Evolutionary conservation across 2,329 filamentous ascomycete species (phyloP), one percentile per base, ranked within the genome.

Genomic region (Tolypocladium album): DNA sequence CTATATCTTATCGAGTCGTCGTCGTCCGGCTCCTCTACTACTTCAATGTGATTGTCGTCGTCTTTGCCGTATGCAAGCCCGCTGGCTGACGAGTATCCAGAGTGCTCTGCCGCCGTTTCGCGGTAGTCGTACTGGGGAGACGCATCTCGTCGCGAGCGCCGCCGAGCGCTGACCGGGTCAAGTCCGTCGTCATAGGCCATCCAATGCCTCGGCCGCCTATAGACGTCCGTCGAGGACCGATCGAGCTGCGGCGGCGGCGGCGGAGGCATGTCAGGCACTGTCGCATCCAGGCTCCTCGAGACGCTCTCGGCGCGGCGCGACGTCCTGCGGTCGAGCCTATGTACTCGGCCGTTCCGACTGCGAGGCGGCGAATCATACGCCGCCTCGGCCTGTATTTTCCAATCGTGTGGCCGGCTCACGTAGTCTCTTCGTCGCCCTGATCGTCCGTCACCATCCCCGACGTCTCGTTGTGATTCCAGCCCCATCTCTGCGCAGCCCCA

Each of bases 241-340:
- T 63, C 59, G 58, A 70, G 62, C 56, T 64, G 68, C 60, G 68
- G 62, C 56, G 65, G 67, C 56, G 65, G 67, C 61, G 67, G 65
- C 36, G 62, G 68, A 60, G 67, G 67, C 68, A 71, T 71, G 39
- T 62, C 65, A 56, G 66, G 67, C 59, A 67, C 66, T 58, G 67
- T 65, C 60, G 64, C 66, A 60, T 71, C 70, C 62, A 68, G 59
- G 63, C 66, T 71, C 62, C 64, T 69, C 42, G 64, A 61, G 52
- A 58, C 65, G 62, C 60, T 64, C 52, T 61, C 61, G 59, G 65
- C 63, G 62, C 64, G 66, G 61, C 64, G 67, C 60, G 65, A 64
- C 56, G 69, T 66, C 64, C 67, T 66, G 64, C 70, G 66, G 64
- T 65, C 66, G 63, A 66, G 65, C 60, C 70, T 73, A 68, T 72